A percentile compares a stretch with the other conserved stretches of the same genome.
Evolutionary conservation across 257 asterid species (phyloP).

Genomic region (Solanum tarijense): DNA sequence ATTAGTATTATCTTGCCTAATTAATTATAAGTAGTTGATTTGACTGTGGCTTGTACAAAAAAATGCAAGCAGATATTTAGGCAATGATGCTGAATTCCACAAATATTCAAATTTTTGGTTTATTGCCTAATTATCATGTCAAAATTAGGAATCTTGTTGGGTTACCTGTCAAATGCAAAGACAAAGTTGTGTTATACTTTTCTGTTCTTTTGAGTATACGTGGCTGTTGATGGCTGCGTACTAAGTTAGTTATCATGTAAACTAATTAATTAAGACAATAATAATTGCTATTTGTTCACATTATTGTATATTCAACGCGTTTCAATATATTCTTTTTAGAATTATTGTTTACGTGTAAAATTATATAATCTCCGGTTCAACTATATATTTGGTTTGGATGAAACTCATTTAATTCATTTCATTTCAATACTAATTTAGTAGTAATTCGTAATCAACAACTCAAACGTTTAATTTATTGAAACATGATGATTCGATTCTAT

Average conservation of each 20-base stretch:
- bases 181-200: not conserved
- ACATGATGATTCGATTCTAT: not conserved
- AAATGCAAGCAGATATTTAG: not conserved
- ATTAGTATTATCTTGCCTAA: not conserved
- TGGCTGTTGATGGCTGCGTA: not conserved
- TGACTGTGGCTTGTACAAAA: not conserved
- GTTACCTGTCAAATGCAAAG: not conserved
- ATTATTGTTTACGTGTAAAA: not conserved
- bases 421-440: not conserved
- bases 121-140: not conserved
- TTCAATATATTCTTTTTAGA: not conserved
- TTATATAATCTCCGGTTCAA: not conserved
- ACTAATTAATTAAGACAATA: not conserved
- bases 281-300: not conserved
- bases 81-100: not conserved
- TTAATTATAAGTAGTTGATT: not conserved
- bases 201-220: not conserved
- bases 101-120: not conserved
- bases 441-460: not conserved
- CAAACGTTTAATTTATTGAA: not conserved
- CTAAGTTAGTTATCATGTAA: not conserved
- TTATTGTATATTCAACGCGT: not conserved
- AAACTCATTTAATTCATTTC: not conserved
- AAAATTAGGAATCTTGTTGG: not conserved
- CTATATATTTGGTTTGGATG: not conserved